Conservation (phyloP, 768 basidiomycete genomes). For the Rhodotorula sphaerocarpa region DNA sequence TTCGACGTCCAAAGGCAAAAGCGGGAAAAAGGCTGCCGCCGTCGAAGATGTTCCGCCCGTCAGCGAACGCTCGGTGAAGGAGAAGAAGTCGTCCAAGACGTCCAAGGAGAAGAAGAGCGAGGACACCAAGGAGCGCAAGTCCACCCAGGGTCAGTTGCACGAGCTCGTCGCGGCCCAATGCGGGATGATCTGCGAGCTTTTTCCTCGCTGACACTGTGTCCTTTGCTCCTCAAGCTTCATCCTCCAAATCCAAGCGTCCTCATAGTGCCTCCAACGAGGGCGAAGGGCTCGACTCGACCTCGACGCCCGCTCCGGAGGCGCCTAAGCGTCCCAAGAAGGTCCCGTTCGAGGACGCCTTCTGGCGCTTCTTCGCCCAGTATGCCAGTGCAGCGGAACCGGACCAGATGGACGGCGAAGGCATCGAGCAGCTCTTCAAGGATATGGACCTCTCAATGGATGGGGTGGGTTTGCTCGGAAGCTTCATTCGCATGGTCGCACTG, state of each 20-base stretch:
- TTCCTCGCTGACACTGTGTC: too few species aligned
- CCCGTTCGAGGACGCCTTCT: conserved; percentile 20
- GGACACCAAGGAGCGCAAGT: not conserved
- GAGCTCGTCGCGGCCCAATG: too few species aligned
- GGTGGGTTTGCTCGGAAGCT: not conserved
- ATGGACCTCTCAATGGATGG: conserved; percentile 55
- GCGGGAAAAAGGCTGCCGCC: not conserved
- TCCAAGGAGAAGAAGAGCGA: conserved; percentile 7
- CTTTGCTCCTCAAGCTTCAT: too few species aligned
- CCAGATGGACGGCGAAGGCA: conserved; percentile 61
- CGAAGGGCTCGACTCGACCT: not conserved
- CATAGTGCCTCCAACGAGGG: too few species aligned
- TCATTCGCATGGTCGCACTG: not conserved
- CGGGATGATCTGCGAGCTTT: too few species aligned
- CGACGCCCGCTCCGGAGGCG: not conserved
- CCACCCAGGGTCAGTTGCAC: not conserved
- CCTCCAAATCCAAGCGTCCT: too few species aligned
- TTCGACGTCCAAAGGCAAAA: conserved; percentile 3
- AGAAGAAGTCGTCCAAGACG: not conserved
- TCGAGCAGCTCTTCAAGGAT: conserved; percentile 62
- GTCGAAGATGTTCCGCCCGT: too few species aligned
- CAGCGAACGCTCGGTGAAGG: not conserved
- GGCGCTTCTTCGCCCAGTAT: conserved; percentile 19
- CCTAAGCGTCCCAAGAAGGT: not conserved
- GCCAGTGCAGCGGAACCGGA: conserved; percentile 9